Evolutionary conservation across 441 rosid genomes (phyloP).

Genomic region (Gossypium armourianum): DNA sequence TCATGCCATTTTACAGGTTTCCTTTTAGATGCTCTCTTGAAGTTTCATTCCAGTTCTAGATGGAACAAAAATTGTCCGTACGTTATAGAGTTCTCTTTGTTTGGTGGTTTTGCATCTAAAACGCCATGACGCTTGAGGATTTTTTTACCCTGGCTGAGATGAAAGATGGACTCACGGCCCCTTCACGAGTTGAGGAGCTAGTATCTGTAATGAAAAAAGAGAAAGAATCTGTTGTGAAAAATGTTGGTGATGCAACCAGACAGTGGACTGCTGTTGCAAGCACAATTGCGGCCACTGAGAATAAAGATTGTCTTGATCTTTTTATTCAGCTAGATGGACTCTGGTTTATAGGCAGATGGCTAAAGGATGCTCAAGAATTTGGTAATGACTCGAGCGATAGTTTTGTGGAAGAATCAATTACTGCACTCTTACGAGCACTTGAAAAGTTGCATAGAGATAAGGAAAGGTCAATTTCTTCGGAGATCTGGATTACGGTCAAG

Average conservation of each 20-base stretch:
- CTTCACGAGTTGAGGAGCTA: slow-evolving; percentile 72
- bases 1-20: slow-evolving; percentile 28
- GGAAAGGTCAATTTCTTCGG: slow-evolving; percentile 63
- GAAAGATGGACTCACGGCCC: slow-evolving; percentile 75
- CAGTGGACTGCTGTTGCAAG: slow-evolving; percentile 89
- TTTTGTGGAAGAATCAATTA: slow-evolving; percentile 60
- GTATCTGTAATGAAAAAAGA: slow-evolving; percentile 61
- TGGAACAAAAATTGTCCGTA: slow-evolving; percentile 26
- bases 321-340: slow-evolving; percentile 82
- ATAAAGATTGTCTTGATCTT: slow-evolving; percentile 79
- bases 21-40: slow-evolving; percentile 16
- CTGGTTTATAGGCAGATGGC: slow-evolving; percentile 61
- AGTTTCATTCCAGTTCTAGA: slow-evolving; percentile 17
- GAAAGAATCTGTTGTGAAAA: slow-evolving; percentile 51
- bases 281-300: slow-evolving; percentile 69
- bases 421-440: slow-evolving; percentile 57
- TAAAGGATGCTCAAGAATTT: slow-evolving; percentile 48
- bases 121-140: slow-evolving; percentile 80
- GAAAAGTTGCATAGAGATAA: slow-evolving; percentile 60
- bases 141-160: slow-evolving; percentile 78
- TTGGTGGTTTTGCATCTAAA: slow-evolving; percentile 41
- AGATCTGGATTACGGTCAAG: slow-evolving; percentile 55
- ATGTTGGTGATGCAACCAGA: slow-evolving; percentile 60
- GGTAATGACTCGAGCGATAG: slow-evolving; percentile 37
- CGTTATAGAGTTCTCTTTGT: slow-evolving; percentile 22